phyloP scores from a whole-genome alignment of 2,329 filamentous ascomycete species.

The Aspergillus costaricaensis region DNA sequence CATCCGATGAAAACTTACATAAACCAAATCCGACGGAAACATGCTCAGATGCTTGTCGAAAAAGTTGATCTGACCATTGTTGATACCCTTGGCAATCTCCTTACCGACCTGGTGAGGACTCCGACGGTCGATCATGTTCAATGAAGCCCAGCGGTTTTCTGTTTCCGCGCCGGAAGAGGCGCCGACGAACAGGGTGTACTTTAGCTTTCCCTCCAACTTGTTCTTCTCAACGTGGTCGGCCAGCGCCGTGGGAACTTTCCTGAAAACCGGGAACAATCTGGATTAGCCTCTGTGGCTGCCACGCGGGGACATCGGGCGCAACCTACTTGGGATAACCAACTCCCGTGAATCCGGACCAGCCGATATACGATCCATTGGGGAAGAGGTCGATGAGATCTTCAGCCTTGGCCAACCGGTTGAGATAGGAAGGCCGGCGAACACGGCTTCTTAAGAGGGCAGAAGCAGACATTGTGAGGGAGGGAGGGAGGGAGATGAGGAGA shows the following conservation, averaged over 20 bases:
- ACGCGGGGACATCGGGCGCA: background rate
- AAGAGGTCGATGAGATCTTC: constrained; percentile 80
- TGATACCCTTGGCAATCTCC: constrained; percentile 86
- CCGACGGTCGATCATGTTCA: constrained; percentile 87
- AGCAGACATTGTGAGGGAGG: constrained; percentile 50
- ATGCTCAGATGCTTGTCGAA: constrained; percentile 93
- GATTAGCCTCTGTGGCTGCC: constrained; percentile 2
- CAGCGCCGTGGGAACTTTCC: constrained; percentile 79
- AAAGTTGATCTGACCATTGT: constrained; percentile 83
- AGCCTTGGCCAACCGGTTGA: constrained; percentile 76
- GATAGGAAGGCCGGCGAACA: constrained; percentile 72
- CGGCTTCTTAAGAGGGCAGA: constrained; percentile 76
- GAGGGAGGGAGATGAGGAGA: constrained; percentile 8
- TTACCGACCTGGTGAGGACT: constrained; percentile 89
- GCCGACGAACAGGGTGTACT: constrained; percentile 85
- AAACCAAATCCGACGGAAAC: constrained; percentile 85
- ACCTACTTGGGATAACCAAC: constrained; percentile 84
- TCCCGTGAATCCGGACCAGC: constrained; percentile 89
- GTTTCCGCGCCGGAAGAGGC: constrained; percentile 89
- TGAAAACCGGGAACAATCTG: constrained; percentile 35
- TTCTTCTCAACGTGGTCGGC: constrained; percentile 90
- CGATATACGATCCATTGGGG: constrained; percentile 81
- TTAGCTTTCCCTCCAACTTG: constrained; percentile 76
- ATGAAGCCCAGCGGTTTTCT: constrained; percentile 84
- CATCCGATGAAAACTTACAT: constrained; percentile 50